Evolutionary conservation across 1,139 yeast species (phyloP).

Genomic region (Taphrina populina): DNA sequence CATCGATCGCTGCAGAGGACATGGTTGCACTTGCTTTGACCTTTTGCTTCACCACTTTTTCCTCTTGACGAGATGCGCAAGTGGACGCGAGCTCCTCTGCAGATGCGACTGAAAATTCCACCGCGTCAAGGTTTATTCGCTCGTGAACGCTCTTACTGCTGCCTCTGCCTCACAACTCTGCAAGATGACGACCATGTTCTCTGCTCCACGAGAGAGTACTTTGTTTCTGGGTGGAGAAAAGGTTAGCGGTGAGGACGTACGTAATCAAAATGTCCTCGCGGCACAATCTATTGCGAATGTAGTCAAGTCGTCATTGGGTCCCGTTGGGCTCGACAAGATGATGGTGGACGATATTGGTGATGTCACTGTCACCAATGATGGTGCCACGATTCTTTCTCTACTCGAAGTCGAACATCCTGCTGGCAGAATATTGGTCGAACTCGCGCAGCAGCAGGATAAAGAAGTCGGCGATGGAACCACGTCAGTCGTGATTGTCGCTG

Average conservation of each 20-base stretch:
- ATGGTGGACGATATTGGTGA: slow-evolving; percentile 98
- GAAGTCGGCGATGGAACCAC: slow-evolving; percentile 99
- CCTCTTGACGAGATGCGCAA: no score
- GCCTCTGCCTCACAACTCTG: no score
- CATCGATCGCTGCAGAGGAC: slow-evolving; percentile 22
- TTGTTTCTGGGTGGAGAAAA: slow-evolving; percentile 78
- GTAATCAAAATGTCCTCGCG: slow-evolving; percentile 90
- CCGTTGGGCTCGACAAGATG: slow-evolving; percentile 98
- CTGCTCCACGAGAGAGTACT: slow-evolving; percentile 32
- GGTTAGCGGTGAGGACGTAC: slow-evolving; percentile 90
- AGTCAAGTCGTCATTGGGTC: slow-evolving; percentile 94
- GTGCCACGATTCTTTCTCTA: slow-evolving; percentile 88
- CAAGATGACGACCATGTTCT: slow-evolving; percentile 30
- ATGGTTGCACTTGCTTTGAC: no score
- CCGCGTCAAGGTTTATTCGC: no score
- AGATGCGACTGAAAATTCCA: no score
- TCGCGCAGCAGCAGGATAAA: slow-evolving; percentile 98
- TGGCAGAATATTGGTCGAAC: slow-evolving; percentile 91
- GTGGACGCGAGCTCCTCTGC: no score
- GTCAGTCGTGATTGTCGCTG: slow-evolving; percentile 41
- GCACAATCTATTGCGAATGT: slow-evolving; percentile 97
- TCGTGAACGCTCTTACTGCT: no score
- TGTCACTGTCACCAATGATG: slow-evolving; percentile 97
- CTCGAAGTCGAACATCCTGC: slow-evolving; percentile 99
- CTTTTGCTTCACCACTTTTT: no score